These are phyloP conservation scores for Gelatoporia subvermispora DNA, from an alignment of 768 basidiomycete species.

Conservation along the genomic window DNA sequence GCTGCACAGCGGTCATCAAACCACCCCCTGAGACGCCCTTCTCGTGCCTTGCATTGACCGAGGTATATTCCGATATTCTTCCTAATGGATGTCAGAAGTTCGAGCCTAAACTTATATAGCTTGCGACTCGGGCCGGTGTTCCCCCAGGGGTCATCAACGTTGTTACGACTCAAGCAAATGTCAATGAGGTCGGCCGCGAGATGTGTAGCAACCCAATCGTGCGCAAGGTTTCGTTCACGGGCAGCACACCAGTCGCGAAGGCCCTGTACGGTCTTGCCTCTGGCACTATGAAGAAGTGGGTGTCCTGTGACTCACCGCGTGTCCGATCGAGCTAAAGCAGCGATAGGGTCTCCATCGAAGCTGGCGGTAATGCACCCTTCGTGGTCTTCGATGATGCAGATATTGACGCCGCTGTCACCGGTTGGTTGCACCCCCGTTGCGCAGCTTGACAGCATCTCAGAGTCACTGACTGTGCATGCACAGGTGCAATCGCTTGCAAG, in stretches of 20 bases:
- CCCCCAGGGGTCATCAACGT: slow-evolving; percentile 95
- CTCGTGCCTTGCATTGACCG: slow-evolving; percentile 85
- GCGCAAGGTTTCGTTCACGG: slow-evolving; percentile 90
- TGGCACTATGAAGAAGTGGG: slow-evolving; percentile 78
- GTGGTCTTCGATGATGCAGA: slow-evolving; percentile 97
- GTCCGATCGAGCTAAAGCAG: not conserved
- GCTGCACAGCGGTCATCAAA: slow-evolving; percentile 95
- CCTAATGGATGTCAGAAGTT: not conserved
- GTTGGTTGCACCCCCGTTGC: slow-evolving; percentile 31
- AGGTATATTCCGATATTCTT: slow-evolving; percentile 42
- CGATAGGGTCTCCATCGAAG: slow-evolving; percentile 66
- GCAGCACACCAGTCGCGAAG: slow-evolving; percentile 79
- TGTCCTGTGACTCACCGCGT: not conserved
- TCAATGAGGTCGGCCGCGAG: slow-evolving; percentile 86
- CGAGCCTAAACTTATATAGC: slow-evolving; percentile 33
- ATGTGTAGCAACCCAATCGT: slow-evolving; percentile 86
- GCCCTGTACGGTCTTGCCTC: slow-evolving; percentile 67
- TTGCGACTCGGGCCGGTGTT: slow-evolving; percentile 84
- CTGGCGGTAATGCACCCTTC: slow-evolving; percentile 93
- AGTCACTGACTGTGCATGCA: not conserved
- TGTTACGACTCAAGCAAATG: slow-evolving; percentile 82
- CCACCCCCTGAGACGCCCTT: slow-evolving; percentile 95
- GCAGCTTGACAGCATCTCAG: not conserved
- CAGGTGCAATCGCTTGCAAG: slow-evolving; percentile 72
- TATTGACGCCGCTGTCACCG: slow-evolving; percentile 85